These are phyloP conservation scores for Neofusicoccum parvum DNA, from an alignment of 2,329 filamentous ascomycete genomes.

Conservation along the genomic window DNA sequence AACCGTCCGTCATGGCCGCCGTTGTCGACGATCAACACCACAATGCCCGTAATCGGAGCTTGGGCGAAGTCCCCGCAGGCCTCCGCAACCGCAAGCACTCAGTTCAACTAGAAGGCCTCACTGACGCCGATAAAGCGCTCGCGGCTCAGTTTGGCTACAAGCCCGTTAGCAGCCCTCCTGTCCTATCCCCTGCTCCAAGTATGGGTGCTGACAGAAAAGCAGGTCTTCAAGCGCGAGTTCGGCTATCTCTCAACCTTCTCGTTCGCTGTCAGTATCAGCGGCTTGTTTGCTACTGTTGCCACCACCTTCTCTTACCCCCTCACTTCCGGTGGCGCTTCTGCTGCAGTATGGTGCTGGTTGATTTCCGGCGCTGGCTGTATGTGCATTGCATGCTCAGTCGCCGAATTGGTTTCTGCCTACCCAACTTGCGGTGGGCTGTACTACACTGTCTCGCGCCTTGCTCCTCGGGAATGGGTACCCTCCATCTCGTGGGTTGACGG, in stretches of 20 bases:
- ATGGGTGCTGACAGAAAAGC: background rate
- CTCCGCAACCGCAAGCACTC: background rate
- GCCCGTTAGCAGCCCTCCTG: background rate
- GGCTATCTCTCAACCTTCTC: conserved; percentile 61
- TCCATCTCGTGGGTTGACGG: conserved; percentile 52
- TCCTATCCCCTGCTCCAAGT: background rate
- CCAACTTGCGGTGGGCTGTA: conserved; percentile 60
- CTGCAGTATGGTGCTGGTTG: conserved; percentile 62
- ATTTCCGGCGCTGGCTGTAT: conserved; percentile 60
- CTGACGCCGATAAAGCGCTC: conserved; percentile 15
- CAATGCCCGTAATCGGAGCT: background rate
- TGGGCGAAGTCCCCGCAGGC: background rate
- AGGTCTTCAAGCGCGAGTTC: conserved; percentile 63
- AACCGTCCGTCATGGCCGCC: background rate
- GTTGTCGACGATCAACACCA: background rate
- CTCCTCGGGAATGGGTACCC: conserved; percentile 51
- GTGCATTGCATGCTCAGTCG: conserved; percentile 57
- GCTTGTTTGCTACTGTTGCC: conserved; percentile 58
- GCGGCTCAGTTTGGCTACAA: conserved; percentile 15
- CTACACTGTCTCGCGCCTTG: conserved; percentile 59
- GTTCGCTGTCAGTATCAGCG: conserved; percentile 61
- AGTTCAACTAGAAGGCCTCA: conserved; percentile 2
- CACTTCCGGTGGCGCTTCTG: conserved; percentile 55
- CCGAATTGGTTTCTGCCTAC: conserved; percentile 61
- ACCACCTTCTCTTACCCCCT: conserved; percentile 60